Percentiles rank a stretch among this genome's conserved stretches.
These are phyloP conservation scores for Penicillium roqueforti DNA, from an alignment of 495 filamentous ascomycete genomes.

Conservation along the genomic window DNA sequence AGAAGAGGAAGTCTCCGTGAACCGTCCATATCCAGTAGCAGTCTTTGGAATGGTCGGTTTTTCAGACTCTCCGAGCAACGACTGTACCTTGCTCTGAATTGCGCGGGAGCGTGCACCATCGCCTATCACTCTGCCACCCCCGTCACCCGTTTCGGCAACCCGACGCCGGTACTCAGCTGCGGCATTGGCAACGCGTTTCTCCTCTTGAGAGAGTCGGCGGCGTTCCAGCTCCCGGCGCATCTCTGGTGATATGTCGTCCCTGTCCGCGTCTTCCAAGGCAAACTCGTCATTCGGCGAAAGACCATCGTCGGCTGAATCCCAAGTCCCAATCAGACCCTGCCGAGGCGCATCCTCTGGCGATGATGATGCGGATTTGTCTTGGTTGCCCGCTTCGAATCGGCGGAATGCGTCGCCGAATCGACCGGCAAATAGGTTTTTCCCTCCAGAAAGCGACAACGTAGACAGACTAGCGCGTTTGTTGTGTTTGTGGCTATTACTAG, in stretches of 20 bases:
- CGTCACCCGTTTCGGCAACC: constrained; percentile 58
- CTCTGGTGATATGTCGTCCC: constrained; percentile 77
- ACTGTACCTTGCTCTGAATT: constrained; percentile 88
- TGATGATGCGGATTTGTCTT: constrained; percentile 53
- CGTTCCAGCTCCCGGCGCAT: constrained; percentile 88
- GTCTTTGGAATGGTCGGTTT: constrained; percentile 62
- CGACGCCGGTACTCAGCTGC: constrained; percentile 86
- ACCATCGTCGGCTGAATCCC: constrained; percentile 45
- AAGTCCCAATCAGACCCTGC: constrained; percentile 60
- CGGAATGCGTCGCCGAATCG: constrained; percentile 96
- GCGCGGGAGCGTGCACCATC: constrained; percentile 59
- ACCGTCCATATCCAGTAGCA: constrained; percentile 84
- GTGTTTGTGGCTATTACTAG: constrained; percentile 60
- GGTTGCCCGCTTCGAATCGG: constrained; percentile 70
- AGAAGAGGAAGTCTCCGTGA: constrained; percentile 53
- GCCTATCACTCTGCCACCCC: constrained; percentile 46
- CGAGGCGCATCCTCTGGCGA: constrained; percentile 36
- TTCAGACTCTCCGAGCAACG: constrained; percentile 73
- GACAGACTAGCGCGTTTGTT: constrained; percentile 77
- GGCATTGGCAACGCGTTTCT: constrained; percentile 84
- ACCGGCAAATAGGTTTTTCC: constrained; percentile 81
- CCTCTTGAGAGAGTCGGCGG: constrained; percentile 77
- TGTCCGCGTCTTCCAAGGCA: constrained; percentile 51
- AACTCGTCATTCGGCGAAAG: constrained; percentile 50
- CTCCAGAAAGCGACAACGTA: constrained; percentile 67